phyloP scores from a whole-genome alignment of 2,329 filamentous ascomycete genomes.

The Ophiostoma australiae region DNA sequence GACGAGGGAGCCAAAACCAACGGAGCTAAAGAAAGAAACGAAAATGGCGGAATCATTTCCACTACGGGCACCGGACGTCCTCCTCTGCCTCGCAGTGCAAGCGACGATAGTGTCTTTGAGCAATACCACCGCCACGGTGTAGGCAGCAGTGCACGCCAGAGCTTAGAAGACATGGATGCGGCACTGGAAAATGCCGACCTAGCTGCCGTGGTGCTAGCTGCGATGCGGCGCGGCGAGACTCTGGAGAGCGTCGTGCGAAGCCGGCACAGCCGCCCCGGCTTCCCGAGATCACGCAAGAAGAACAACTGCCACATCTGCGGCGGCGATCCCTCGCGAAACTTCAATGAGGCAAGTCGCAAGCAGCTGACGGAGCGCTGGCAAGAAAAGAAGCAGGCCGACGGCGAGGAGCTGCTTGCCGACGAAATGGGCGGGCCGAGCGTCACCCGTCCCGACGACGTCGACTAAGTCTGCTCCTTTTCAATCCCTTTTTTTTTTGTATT shows the following conservation, averaged over 20 bases:
- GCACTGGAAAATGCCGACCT: conserved; percentile 48
- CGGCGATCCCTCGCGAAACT: neutral
- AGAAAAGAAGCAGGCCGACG: neutral
- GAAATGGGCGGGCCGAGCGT: conserved; percentile 7
- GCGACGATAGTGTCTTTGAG: conserved; percentile 19
- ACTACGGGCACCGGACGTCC: neutral
- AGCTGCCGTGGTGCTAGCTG: conserved; percentile 44
- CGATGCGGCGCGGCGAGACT: conserved; percentile 42
- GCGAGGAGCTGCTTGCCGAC: neutral
- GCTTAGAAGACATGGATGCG: conserved; percentile 38
- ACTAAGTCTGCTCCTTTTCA: neutral
- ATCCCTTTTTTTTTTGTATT: neutral
- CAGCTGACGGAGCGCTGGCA: conserved; percentile 13
- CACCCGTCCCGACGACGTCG: neutral
- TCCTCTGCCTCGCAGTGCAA: conserved; percentile 14
- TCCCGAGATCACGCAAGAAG: neutral
- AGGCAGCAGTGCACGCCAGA: conserved; percentile 33
- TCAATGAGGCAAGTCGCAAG: neutral
- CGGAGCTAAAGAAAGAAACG: neutral
- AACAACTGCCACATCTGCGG: conserved; percentile 14
- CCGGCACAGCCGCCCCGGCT: conserved; percentile 26
- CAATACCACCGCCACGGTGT: conserved; percentile 26
- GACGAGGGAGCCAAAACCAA: neutral
- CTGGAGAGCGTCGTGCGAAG: conserved; percentile 35
- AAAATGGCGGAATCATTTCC: neutral